A percentile compares a stretch with the other conserved stretches of the same genome.
Conservation (phyloP, 306 rosid species). For the Lathyrus oleraceus region DNA sequence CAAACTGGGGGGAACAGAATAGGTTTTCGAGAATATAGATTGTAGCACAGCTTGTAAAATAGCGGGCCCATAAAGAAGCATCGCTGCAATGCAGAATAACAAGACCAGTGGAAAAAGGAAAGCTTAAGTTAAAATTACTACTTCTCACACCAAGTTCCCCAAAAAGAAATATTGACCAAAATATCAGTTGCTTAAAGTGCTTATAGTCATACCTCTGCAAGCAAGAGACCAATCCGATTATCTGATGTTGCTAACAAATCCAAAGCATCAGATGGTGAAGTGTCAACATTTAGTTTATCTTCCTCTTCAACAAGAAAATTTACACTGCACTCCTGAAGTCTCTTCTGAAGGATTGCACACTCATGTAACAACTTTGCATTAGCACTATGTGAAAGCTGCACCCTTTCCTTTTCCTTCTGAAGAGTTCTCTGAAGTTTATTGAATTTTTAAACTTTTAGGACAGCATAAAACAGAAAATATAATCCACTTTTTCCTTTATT, state of each 20-base stretch:
- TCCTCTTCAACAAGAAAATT: conserved; percentile 89
- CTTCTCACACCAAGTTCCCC: background rate
- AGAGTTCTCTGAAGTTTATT: conserved; percentile 55
- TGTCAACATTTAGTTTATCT: conserved; percentile 70
- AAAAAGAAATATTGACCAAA: conserved; percentile 12
- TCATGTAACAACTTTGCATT: conserved; percentile 79
- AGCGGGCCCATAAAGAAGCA: no score
- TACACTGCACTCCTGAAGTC: conserved; percentile 86
- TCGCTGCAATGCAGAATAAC: no score
- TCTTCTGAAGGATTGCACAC: conserved; percentile 74
- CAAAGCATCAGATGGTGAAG: conserved; percentile 75
- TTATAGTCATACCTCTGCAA: conserved; percentile 69
- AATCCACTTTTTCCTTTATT: background rate
- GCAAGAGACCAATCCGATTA: conserved; percentile 83
- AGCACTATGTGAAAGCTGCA: conserved; percentile 51
- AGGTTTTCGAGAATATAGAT: no score
- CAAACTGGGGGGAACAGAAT: no score
- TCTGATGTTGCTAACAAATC: conserved; percentile 83
- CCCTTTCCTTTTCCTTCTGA: conserved; percentile 70
- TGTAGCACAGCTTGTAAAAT: no score
- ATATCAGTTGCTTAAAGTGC: background rate
- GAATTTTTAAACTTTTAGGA: conserved; percentile 25
- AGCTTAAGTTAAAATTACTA: no score
- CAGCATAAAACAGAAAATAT: background rate
- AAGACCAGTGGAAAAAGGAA: no score